phyloP scores from a whole-genome alignment of 495 filamentous ascomycete genomes.

The Talaromyces trachyspermus region DNA sequence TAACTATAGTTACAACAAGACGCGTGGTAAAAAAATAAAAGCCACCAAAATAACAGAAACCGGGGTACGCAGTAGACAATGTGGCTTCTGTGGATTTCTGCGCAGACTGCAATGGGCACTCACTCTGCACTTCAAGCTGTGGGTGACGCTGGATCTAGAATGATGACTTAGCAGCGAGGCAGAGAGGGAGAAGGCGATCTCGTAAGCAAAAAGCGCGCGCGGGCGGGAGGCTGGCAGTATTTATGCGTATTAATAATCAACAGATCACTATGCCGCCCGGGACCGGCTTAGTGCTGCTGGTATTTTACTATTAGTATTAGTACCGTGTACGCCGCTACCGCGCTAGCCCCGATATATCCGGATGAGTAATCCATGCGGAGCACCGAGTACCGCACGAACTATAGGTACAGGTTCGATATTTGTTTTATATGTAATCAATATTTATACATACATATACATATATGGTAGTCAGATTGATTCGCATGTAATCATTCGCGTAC shows the following conservation, averaged over 20 bases:
- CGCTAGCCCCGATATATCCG: not conserved
- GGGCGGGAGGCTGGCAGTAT: slow-evolving; percentile 9
- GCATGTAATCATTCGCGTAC: too few relatives aligned
- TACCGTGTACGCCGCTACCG: not conserved
- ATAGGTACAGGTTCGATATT: too few relatives aligned
- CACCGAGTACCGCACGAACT: too few relatives aligned
- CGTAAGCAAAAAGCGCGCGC: slow-evolving; percentile 26
- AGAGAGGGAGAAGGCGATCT: slow-evolving; percentile 17
- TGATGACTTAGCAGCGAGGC: not conserved
- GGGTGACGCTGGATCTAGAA: slow-evolving; percentile 5
- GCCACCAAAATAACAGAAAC: slow-evolving; percentile 8
- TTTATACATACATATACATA: too few relatives aligned
- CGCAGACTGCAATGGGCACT: too few relatives aligned
- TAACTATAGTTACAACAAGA: not conserved
- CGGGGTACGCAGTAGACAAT: too few relatives aligned
- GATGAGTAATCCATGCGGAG: not conserved
- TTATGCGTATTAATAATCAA: slow-evolving; percentile 5
- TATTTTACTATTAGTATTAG: too few relatives aligned
- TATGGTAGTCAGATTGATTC: too few relatives aligned
- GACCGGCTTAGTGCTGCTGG: not conserved
- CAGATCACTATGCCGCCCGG: not conserved
- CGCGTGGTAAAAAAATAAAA: not conserved
- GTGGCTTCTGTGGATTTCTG: too few relatives aligned
- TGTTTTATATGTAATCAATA: too few relatives aligned
- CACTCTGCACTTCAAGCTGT: too few relatives aligned